phyloP scores from a whole-genome alignment of 2,329 filamentous ascomycete species.

The Pseudocercospora fuligena region DNA sequence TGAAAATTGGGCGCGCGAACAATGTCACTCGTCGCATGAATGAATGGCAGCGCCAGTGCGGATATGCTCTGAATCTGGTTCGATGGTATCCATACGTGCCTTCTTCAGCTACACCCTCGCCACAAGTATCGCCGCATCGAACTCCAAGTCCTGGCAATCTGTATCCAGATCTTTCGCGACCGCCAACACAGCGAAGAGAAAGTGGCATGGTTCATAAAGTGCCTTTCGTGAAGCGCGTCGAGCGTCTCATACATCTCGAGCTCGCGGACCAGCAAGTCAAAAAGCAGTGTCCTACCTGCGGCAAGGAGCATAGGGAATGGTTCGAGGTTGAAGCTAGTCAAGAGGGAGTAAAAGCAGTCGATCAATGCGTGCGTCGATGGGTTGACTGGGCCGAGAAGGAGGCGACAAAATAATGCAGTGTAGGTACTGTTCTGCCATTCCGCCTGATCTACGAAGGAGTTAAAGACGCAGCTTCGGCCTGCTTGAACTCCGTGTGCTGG shows the following conservation, averaged over 20 bases:
- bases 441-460: neutral
- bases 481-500: neutral
- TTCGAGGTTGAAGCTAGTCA: slow-evolving; percentile 83
- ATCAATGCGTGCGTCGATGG: slow-evolving; percentile 82
- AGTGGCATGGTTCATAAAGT: slow-evolving; percentile 65
- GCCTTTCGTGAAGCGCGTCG: slow-evolving; percentile 83
- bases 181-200: slow-evolving; percentile 20
- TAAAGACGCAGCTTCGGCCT: neutral
- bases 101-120: slow-evolving; percentile 32
- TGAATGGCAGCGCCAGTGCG: slow-evolving; percentile 93
- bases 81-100: slow-evolving; percentile 85
- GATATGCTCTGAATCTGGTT: slow-evolving; percentile 83
- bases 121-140: slow-evolving; percentile 20
- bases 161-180: slow-evolving; percentile 40
- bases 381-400: slow-evolving; percentile 68
- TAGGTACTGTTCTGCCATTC: neutral
- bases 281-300: slow-evolving; percentile 75
- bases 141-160: slow-evolving; percentile 19
- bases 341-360: slow-evolving; percentile 69
- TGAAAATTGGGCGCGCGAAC: slow-evolving; percentile 69
- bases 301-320: slow-evolving; percentile 89
- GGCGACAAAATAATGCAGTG: slow-evolving; percentile 9
- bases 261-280: slow-evolving; percentile 65
- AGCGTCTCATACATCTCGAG: slow-evolving; percentile 89
- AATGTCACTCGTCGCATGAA: slow-evolving; percentile 92